Conservation (phyloP, 1,139 yeast species). For the Saccharomyces pastorianus region DNA sequence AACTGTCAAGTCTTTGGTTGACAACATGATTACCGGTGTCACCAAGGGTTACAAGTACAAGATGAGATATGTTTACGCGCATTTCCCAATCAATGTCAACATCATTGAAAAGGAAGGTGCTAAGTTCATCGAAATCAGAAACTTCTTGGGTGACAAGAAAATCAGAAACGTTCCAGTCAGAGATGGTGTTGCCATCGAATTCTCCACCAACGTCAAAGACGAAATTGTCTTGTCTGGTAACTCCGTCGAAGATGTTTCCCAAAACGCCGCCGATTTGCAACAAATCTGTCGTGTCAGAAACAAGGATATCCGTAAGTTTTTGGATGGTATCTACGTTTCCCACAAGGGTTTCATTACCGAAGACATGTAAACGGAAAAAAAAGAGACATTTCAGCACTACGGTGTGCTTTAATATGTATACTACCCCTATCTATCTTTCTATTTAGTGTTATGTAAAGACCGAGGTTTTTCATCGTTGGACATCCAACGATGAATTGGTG, state of each 20-base stretch:
- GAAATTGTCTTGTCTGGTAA: constrained; percentile 89
- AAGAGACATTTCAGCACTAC: neutral
- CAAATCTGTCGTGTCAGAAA: constrained; percentile 98
- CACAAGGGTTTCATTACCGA: constrained; percentile 79
- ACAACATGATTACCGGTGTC: constrained; percentile 96
- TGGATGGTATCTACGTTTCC: constrained; percentile 99
- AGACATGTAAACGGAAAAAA: constrained; percentile 26
- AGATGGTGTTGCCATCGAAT: constrained; percentile 82
- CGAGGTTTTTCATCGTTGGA: neutral
- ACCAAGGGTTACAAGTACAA: constrained; percentile 99
- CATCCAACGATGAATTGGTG: neutral
- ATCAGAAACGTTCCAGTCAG: constrained; percentile 78
- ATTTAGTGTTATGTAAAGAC: constrained; percentile 3
- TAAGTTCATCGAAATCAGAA: constrained; percentile 88
- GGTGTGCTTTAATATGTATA: constrained; percentile 3
- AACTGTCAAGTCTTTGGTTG: constrained; percentile 91
- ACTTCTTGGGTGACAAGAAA: constrained; percentile 97
- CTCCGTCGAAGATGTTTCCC: constrained; percentile 97
- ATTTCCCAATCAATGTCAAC: constrained; percentile 99
- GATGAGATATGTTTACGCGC: constrained; percentile 99
- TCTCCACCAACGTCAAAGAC: constrained; percentile 83
- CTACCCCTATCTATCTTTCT: constrained; percentile 1
- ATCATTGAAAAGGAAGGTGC: constrained; percentile 67
- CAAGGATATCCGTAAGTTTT: constrained; percentile 99
- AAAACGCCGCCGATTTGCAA: constrained; percentile 96